Percentiles rank a stretch among this genome's conserved stretches.
Conservation (phyloP, 2,329 filamentous ascomycete species). For the Sporothrix pallida region DNA sequence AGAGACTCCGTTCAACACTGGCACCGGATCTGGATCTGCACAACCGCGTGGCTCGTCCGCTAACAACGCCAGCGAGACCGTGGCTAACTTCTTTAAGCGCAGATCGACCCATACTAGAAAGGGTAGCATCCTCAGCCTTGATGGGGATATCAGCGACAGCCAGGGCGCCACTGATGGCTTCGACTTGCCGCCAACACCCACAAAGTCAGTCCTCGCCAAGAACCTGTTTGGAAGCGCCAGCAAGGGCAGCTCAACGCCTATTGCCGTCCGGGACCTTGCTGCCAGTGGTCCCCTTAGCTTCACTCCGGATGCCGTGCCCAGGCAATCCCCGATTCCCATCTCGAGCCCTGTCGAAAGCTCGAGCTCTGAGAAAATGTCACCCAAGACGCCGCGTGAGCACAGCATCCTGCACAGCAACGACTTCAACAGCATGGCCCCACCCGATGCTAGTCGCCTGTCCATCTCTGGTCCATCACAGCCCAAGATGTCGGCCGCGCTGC, state of each 20-base stretch:
- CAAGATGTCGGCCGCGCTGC: conserved; percentile 43
- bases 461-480: conserved; percentile 64
- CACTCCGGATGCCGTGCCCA: conserved; percentile 20
- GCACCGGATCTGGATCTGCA: conserved; percentile 42
- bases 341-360: conserved; percentile 60
- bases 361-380: conserved; percentile 59
- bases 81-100: conserved; percentile 70
- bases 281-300: conserved; percentile 19
- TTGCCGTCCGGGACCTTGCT: conserved; percentile 35
- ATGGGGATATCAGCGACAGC: conserved; percentile 66
- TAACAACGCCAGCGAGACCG: conserved; percentile 42
- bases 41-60: conserved; percentile 52
- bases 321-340: conserved; percentile 8
- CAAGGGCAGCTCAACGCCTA: conserved; percentile 36
- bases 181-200: conserved; percentile 91
- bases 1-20: conserved; percentile 79
- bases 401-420: conserved; percentile 33
- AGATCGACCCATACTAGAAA: conserved; percentile 55
- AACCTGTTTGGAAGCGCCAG: conserved; percentile 40
- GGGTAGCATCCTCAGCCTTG: conserved; percentile 79
- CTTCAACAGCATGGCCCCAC: conserved; percentile 61
- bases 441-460: conserved; percentile 81
- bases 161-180: conserved; percentile 54
- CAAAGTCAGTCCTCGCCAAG: conserved; percentile 66
- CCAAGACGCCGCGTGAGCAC: conserved; percentile 79